These are phyloP conservation scores for Ganoderma boninense DNA, from an alignment of 1,284 basidiomycete species.

Conservation along the genomic window DNA sequence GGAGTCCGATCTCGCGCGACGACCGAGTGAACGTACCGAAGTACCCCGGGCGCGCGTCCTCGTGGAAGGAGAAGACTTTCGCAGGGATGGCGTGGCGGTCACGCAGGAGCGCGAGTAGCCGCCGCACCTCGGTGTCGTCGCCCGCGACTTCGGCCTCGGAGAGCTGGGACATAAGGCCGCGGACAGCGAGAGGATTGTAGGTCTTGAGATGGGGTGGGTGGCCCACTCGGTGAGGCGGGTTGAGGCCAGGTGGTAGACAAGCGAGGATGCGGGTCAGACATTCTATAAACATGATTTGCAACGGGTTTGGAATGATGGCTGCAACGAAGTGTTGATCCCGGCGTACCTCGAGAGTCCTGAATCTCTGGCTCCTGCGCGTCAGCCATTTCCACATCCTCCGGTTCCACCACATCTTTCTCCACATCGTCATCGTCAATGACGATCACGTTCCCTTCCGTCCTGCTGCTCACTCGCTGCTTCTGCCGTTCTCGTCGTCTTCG, in stretches of 20 bases:
- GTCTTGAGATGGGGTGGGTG: slow-evolving; percentile 44
- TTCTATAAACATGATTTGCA: slow-evolving; percentile 41
- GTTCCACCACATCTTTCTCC: slow-evolving; percentile 33
- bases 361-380: slow-evolving; percentile 31
- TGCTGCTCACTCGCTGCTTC: slow-evolving; percentile 35
- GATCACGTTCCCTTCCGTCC: slow-evolving; percentile 55
- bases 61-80: slow-evolving; percentile 80
- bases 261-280: slow-evolving; percentile 51
- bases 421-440: slow-evolving; percentile 54
- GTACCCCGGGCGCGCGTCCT: slow-evolving; percentile 84
- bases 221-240: slow-evolving; percentile 39
- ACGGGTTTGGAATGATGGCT: background rate
- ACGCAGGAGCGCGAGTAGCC: slow-evolving; percentile 60
- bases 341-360: slow-evolving; percentile 50
- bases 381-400: slow-evolving; percentile 20
- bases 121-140: slow-evolving; percentile 68
- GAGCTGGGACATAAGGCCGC: slow-evolving; percentile 68
- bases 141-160: slow-evolving; percentile 81
- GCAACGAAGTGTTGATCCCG: background rate
- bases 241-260: slow-evolving; percentile 44
- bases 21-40: slow-evolving; percentile 87
- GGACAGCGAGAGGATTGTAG: slow-evolving; percentile 49
- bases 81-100: slow-evolving; percentile 68
- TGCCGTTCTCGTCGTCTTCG: slow-evolving; percentile 32
- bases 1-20: slow-evolving; percentile 73